Conservation (phyloP, 257 asterid genomes). For the Scutellaria baicalensis region DNA sequence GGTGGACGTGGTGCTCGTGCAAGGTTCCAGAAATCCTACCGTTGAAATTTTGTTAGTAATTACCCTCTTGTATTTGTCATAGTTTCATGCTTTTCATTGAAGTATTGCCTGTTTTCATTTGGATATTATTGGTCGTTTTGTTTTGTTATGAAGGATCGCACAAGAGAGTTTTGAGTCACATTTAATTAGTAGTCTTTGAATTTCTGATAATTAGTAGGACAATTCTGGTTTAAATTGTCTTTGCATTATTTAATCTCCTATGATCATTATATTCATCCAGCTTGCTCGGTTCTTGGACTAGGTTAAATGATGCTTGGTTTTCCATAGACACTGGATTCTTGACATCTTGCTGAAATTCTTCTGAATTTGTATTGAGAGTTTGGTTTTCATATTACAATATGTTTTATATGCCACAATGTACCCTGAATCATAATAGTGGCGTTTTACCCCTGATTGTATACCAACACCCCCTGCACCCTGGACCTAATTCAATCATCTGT, state of each 20-base stretch:
- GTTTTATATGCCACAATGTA: no score
- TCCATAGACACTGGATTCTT: no score
- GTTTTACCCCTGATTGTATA: no score
- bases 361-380: no score
- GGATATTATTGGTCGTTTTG: neutral
- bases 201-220: neutral
- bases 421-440: no score
- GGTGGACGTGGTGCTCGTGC: slow-evolving; percentile 96
- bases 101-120: neutral
- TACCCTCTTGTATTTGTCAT: neutral
- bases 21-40: slow-evolving; percentile 78
- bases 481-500: no score
- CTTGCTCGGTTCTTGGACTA: no score
- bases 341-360: no score
- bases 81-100: neutral
- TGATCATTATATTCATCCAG: no score
- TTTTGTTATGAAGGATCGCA: neutral
- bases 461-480: no score
- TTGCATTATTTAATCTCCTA: neutral
- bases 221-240: neutral
- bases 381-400: no score
- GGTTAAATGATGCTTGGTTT: neutral
- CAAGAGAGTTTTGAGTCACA: slow-evolving; percentile 5
- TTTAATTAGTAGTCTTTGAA: neutral
- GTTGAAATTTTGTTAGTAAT: slow-evolving; percentile 26